Evolutionary conservation across 208 protist species (phyloP).

Genomic region (Entamoeba moshkovskii): DNA sequence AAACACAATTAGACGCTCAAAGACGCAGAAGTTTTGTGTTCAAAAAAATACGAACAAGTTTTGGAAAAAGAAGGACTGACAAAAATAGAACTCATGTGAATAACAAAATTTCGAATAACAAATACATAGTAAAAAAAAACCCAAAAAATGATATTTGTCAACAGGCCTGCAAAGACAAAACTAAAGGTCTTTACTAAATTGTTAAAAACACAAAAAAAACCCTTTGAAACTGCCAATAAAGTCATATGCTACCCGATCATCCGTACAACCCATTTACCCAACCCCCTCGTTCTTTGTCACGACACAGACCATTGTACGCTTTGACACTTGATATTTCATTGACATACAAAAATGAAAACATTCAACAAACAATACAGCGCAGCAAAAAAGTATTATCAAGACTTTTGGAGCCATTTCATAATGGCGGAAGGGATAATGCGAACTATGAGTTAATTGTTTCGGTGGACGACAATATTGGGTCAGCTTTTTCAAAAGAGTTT

Average conservation of each 20-base stretch:
- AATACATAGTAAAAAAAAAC: too few species aligned
- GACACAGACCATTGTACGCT: neutral
- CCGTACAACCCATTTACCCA: neutral
- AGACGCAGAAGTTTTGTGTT: too few species aligned
- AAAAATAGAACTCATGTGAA: too few species aligned
- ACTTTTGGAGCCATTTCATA: neutral
- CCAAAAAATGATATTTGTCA: too few species aligned
- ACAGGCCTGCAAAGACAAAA: too few species aligned
- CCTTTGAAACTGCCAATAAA: too few species aligned
- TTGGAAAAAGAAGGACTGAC: too few species aligned
- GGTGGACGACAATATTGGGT: neutral
- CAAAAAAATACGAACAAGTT: too few species aligned
- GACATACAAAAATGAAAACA: neutral
- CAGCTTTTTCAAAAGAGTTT: neutral
- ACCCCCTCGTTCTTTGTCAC: neutral
- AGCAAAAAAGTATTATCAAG: neutral
- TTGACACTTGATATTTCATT: neutral
- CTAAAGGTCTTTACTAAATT: too few species aligned
- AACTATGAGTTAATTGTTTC: neutral
- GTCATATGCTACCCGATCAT: neutral
- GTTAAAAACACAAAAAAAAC: too few species aligned
- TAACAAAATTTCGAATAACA: too few species aligned
- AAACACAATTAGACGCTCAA: too few species aligned
- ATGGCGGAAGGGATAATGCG: neutral
- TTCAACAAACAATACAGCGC: neutral